These are phyloP conservation scores for Raddia distichophylla DNA, from an alignment of 176 grass and related monocot genomes.

Conservation along the genomic window DNA sequence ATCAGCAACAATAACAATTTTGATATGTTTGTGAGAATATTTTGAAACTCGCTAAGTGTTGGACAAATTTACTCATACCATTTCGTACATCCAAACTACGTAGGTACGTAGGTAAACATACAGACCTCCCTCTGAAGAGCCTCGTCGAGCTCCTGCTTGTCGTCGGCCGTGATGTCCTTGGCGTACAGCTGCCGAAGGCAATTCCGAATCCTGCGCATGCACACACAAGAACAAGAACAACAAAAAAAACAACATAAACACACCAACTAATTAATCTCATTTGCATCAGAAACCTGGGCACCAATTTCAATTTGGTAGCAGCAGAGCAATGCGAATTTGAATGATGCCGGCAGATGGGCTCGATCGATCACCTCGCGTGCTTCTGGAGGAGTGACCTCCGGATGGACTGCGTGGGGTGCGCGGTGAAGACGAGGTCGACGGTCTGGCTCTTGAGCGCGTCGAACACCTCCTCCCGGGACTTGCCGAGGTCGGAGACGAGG, in stretches of 20 bases:
- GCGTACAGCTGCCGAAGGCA: conserved; percentile 64
- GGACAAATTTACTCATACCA: too few species aligned
- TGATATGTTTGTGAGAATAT: too few species aligned
- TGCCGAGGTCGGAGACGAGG: conserved; percentile 59
- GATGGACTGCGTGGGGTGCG: conserved; percentile 87
- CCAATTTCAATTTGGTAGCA: background rate
- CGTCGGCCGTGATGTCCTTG: conserved; percentile 64
- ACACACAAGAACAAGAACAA: background rate
- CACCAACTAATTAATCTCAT: background rate
- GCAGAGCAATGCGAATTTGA: background rate
- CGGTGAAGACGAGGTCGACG: conserved; percentile 86
- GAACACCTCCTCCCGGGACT: conserved; percentile 68
- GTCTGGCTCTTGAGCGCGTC: conserved; percentile 85
- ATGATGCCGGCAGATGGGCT: too few species aligned
- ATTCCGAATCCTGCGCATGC: conserved; percentile 61
- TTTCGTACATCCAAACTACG: too few species aligned
- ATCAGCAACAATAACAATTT: too few species aligned
- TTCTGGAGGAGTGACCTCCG: conserved; percentile 86
- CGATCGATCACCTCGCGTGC: conserved; percentile 48
- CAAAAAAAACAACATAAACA: background rate
- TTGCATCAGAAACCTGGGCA: background rate
- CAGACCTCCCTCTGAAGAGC: conserved; percentile 73
- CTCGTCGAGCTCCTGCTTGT: conserved; percentile 82
- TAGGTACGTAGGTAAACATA: too few species aligned
- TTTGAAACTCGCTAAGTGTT: too few species aligned